Conservation (phyloP, 169 alveolate species). For the Babesia sp. region DNA sequence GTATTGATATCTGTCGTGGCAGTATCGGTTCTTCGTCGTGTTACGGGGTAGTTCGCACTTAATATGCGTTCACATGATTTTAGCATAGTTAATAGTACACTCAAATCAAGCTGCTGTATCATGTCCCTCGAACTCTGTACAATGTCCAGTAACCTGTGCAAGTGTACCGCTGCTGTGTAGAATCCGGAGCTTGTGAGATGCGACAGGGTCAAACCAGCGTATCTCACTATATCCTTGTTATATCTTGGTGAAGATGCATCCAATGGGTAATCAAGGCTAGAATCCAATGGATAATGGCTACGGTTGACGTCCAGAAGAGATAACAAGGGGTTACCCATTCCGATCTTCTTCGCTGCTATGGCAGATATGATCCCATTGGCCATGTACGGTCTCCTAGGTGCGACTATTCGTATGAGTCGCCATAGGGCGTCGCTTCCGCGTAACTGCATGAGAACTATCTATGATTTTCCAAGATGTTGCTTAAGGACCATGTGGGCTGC, state of each 20-base stretch:
- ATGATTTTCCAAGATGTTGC: slow-evolving; percentile 12
- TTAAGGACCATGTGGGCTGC: slow-evolving; percentile 52
- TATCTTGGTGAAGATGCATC: background rate
- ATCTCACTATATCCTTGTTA: background rate
- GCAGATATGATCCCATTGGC: slow-evolving; percentile 13
- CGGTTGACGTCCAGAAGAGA: background rate
- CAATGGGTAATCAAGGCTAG: background rate
- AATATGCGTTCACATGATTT: slow-evolving; percentile 8
- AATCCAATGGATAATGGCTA: background rate
- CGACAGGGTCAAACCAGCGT: slow-evolving; percentile 7
- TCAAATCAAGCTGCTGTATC: background rate
- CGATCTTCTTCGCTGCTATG: slow-evolving; percentile 3
- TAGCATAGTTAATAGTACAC: background rate
- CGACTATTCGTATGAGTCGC: slow-evolving; percentile 8
- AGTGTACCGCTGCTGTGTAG: background rate
- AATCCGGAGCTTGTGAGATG: slow-evolving; percentile 11
- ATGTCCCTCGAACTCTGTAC: slow-evolving; percentile 8
- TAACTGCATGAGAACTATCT: background rate
- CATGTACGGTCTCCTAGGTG: slow-evolving; percentile 21
- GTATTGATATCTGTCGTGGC: slow-evolving; percentile 6
- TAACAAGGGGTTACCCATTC: slow-evolving; percentile 2
- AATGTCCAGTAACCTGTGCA: slow-evolving; percentile 19
- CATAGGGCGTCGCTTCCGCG: background rate
- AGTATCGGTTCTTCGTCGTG: background rate
- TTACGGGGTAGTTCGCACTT: background rate